phyloP scores from a whole-genome alignment of 768 basidiomycete species.

The Amylocystis lapponica region DNA sequence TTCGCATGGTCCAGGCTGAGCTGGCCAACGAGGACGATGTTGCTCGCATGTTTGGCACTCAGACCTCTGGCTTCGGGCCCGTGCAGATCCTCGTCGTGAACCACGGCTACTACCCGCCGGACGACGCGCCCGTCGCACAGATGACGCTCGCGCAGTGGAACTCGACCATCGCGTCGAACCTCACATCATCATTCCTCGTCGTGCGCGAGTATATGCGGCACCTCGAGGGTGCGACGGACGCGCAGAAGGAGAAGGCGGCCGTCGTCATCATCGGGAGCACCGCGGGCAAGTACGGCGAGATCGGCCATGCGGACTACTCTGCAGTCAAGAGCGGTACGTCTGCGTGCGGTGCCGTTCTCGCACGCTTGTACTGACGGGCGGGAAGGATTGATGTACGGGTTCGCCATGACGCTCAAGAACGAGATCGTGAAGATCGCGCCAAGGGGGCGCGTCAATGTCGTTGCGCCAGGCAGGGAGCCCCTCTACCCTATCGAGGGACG shows the following conservation, averaged over 20 bases:
- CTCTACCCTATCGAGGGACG: not conserved
- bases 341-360: not conserved
- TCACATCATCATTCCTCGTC: constrained; percentile 65
- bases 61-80: constrained; percentile 36
- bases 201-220: constrained; percentile 52
- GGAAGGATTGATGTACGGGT: constrained; percentile 66
- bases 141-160: constrained; percentile 65
- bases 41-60: constrained; percentile 36
- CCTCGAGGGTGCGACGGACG: constrained; percentile 30
- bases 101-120: constrained; percentile 47
- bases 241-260: constrained; percentile 46
- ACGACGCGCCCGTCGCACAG: constrained; percentile 44
- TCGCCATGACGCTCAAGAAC: constrained; percentile 66
- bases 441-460: constrained; percentile 59
- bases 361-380: not conserved
- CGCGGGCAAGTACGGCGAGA: constrained; percentile 70
- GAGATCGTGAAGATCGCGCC: constrained; percentile 77
- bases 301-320: constrained; percentile 61
- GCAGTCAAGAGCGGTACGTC: constrained; percentile 59
- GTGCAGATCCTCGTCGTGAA: constrained; percentile 58
- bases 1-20: constrained; percentile 44
- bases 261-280: constrained; percentile 68
- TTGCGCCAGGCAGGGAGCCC: constrained; percentile 55
- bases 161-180: constrained; percentile 51
- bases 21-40: constrained; percentile 55